A percentile compares a stretch with the other conserved stretches of the same genome.
Evolutionary conservation across 129 eudicot species (phyloP).

Genomic region (Arctium minus): DNA sequence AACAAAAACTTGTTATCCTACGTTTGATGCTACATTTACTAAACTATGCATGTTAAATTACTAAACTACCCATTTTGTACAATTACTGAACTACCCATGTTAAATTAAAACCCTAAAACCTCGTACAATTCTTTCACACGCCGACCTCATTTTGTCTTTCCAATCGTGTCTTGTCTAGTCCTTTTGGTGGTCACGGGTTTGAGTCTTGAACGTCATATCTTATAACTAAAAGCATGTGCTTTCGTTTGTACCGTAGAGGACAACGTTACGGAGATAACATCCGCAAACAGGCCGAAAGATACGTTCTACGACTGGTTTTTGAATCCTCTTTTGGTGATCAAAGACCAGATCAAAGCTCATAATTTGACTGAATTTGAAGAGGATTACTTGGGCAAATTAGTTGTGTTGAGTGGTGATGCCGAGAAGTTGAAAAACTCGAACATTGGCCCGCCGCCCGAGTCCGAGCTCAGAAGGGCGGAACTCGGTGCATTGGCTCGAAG

Average conservation of each 20-base stretch:
- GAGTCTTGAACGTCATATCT: not conserved
- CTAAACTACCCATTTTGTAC: no score
- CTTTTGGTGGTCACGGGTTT: not conserved
- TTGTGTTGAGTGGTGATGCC: slow-evolving; percentile 53
- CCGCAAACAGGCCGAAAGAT: slow-evolving; percentile 74
- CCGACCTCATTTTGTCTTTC: not conserved
- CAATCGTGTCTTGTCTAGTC: no score
- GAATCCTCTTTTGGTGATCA: slow-evolving; percentile 82
- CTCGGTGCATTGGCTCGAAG: slow-evolving; percentile 86
- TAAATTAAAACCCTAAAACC: not conserved
- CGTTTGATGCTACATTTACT: not conserved
- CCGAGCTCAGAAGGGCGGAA: slow-evolving; percentile 73
- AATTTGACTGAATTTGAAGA: slow-evolving; percentile 67
- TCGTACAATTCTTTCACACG: no score
- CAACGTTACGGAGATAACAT: slow-evolving; percentile 68
- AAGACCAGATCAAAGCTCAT: slow-evolving; percentile 79
- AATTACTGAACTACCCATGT: no score
- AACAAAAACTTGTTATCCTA: not conserved
- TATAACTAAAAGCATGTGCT: not conserved
- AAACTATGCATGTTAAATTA: not conserved
- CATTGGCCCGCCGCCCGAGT: slow-evolving; percentile 58
- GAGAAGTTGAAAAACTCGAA: slow-evolving; percentile 45
- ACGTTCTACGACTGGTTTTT: slow-evolving; percentile 82
- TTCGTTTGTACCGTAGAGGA: slow-evolving; percentile 44
- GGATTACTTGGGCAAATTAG: slow-evolving; percentile 66